Conservation (phyloP, 2,329 filamentous ascomycete species). For the Aspergillus tanneri region DNA sequence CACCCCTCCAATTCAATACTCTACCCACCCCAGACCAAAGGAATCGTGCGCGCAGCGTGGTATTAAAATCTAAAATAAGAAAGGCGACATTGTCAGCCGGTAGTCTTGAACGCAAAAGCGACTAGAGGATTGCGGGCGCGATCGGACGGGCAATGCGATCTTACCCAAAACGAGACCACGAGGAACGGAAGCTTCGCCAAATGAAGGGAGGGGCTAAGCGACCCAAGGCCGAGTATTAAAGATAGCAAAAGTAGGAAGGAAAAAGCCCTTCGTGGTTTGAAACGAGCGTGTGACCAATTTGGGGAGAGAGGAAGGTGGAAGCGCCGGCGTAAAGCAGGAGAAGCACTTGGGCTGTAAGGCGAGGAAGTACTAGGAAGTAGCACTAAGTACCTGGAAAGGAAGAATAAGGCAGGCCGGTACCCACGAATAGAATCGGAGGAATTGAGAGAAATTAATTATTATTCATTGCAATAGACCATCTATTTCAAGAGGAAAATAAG, state of each 20-base stretch:
- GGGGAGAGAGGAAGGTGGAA: background rate
- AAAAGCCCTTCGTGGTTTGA: background rate
- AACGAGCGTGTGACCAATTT: background rate
- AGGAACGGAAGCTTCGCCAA: slow-evolving; percentile 11
- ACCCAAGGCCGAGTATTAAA: slow-evolving; percentile 1
- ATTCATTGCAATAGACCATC: no score
- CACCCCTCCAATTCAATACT: slow-evolving; percentile 2
- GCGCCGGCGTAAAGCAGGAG: no score
- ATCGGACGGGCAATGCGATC: slow-evolving; percentile 13
- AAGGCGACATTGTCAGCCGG: slow-evolving; percentile 14
- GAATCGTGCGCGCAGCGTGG: background rate
- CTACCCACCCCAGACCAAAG: background rate
- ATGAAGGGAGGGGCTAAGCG: slow-evolving; percentile 18
- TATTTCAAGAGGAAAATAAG: background rate
- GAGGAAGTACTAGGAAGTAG: background rate
- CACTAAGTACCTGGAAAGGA: no score
- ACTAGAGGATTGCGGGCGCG: slow-evolving; percentile 11
- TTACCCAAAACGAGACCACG: slow-evolving; percentile 11
- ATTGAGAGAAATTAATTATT: background rate
- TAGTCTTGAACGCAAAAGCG: slow-evolving; percentile 10
- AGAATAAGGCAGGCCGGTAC: background rate
- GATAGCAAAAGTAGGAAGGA: slow-evolving; percentile 1
- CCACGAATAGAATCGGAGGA: background rate
- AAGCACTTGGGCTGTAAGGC: no score
- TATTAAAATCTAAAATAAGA: background rate